Evolutionary conservation across 306 rosid species (phyloP), one percentile per base, ranked within the genome.

Genomic region (Cicer chorassanicum): DNA sequence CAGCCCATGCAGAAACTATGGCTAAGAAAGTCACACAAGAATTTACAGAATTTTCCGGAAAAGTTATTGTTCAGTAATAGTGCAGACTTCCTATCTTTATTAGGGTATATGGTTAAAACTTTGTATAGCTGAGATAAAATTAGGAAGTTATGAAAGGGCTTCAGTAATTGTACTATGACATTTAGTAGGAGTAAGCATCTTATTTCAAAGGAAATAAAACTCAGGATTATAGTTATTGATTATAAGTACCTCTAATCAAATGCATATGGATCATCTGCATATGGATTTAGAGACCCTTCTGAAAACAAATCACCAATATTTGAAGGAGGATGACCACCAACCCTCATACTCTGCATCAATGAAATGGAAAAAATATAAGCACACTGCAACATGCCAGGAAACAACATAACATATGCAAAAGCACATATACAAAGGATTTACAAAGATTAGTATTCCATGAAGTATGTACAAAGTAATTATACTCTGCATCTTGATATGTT

Each of bases 221-320:
- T 19, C 9, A 42, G 29, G 55, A 67, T 9, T 21, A 51, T 41
- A 41, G 24, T 76, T 15, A 44, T 48, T 36, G 78, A 73, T 36
- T 70, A 73, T 65, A 80, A 76, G 60, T 91, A 94, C 98, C 98
- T 86, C 80, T 84, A 91, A 73, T 91, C 91, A 82, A 94, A 94
- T 62, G 98, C 98, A 81, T 88, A 94, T 48, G 98, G 98, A 83
- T 91, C 98, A 59, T 94, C 97, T 49, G 93, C 88, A 81, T 94
- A 94, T n/a, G 97, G 98, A 84, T 94, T 92, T 78, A 94, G 85
- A 70, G 97, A 91, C 41, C 98, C 98, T 86, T 91, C 98, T n/a
- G 95, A 79, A 86, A 94, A 94, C 89, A 94, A 60, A 81, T 94
- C 97, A 29, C 96, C 97, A 0, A 94, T 90, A 78, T 86, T 90